Conservation (phyloP, 2,329 filamentous ascomycete genomes). For the Colletotrichum tropicicola region DNA sequence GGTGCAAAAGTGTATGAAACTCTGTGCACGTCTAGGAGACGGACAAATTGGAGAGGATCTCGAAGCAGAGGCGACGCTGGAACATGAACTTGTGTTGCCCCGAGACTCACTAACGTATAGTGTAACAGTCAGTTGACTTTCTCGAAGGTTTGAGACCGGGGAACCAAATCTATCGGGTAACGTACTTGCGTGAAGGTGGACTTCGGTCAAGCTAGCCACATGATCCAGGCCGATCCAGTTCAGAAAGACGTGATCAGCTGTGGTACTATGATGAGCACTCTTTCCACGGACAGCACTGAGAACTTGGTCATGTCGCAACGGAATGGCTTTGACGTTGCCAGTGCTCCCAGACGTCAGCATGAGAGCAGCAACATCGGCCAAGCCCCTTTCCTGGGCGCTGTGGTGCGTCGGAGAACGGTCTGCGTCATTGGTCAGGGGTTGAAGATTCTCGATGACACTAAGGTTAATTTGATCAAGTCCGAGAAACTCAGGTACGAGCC, state of each 20-base stretch:
- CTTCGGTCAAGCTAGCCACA: slow-evolving; percentile 59
- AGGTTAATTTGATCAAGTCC: slow-evolving; percentile 10
- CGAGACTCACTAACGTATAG: slow-evolving; percentile 39
- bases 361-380: slow-evolving; percentile 41
- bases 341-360: slow-evolving; percentile 65
- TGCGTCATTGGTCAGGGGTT: too few relatives aligned
- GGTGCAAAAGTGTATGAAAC: slow-evolving; percentile 55
- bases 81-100: slow-evolving; percentile 56
- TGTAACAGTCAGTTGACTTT: neutral
- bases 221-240: slow-evolving; percentile 64
- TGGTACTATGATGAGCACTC: slow-evolving; percentile 34
- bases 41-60: slow-evolving; percentile 48
- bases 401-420: too few relatives aligned
- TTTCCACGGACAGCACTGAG: slow-evolving; percentile 52
- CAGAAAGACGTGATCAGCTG: slow-evolving; percentile 45
- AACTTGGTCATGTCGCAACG: slow-evolving; percentile 52
- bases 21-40: slow-evolving; percentile 48
- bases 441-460: slow-evolving; percentile 2
- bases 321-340: slow-evolving; percentile 59
- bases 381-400: neutral
- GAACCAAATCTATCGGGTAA: too few relatives aligned
- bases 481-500: slow-evolving; percentile 6
- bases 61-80: slow-evolving; percentile 48
- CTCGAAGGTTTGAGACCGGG: too few relatives aligned
- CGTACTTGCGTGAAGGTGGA: slow-evolving; percentile 55